phyloP scores from a whole-genome alignment of 805 yeast species.

The Suhomyces sp. region DNA sequence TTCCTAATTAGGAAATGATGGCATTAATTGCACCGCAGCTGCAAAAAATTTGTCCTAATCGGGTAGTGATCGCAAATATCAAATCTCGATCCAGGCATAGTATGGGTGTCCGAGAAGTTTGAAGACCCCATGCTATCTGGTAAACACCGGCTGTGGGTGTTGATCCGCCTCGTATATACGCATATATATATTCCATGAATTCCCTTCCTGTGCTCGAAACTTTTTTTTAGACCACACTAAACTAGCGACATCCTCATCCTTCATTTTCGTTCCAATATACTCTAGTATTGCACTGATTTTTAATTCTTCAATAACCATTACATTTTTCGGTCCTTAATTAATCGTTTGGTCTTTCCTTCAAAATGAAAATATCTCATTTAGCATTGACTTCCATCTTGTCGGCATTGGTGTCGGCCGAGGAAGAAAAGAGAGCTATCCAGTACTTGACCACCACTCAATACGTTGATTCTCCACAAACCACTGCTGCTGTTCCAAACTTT shows the following conservation, averaged over 20 bases:
- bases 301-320: not conserved
- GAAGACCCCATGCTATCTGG: not conserved
- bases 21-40: conserved; percentile 2
- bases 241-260: not conserved
- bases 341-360: not conserved
- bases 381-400: conserved; percentile 7
- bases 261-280: not conserved
- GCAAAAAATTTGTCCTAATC: conserved; percentile 8
- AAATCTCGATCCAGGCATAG: not conserved
- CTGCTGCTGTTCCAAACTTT: conserved; percentile 1
- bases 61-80: conserved; percentile 6
- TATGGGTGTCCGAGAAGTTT: not conserved
- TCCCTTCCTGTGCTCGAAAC: not conserved
- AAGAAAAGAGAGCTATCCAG: conserved; percentile 7
- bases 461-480: not conserved
- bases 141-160: not conserved
- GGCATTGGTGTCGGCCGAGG: conserved; percentile 7
- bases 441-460: conserved; percentile 3
- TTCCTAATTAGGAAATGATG: conserved; percentile 8
- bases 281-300: not conserved
- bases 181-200: not conserved
- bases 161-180: not conserved
- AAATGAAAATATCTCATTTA: conserved; percentile 5
- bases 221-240: not conserved
- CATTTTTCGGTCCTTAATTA: not conserved